phyloP scores from a whole-genome alignment of 495 filamentous ascomycete genomes.

The Trichocladium uniseriatum region DNA sequence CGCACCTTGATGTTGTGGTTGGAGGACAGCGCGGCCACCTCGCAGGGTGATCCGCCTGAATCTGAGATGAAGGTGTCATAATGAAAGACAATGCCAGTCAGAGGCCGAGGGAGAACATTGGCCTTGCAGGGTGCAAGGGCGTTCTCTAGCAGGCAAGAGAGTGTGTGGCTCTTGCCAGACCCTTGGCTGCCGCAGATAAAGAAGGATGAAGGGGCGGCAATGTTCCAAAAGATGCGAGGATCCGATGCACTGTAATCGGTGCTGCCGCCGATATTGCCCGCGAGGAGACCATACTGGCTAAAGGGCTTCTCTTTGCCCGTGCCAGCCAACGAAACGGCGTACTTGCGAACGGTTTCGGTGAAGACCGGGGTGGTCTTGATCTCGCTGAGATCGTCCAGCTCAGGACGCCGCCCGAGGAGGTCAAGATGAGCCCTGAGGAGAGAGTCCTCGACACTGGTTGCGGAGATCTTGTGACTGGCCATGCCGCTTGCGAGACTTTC shows the following conservation, averaged over 20 bases:
- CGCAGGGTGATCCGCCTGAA: constrained; percentile 48
- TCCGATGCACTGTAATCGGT: constrained; percentile 25
- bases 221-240: constrained; percentile 54
- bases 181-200: constrained; percentile 76
- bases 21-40: constrained; percentile 58
- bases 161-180: constrained; percentile 65
- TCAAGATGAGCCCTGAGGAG: constrained; percentile 7
- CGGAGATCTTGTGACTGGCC: background rate
- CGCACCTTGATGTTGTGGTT: constrained; percentile 44
- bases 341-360: constrained; percentile 28
- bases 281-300: constrained; percentile 36
- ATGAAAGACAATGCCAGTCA: constrained; percentile 60
- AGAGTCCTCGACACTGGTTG: constrained; percentile 3
- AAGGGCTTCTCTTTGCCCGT: constrained; percentile 12
- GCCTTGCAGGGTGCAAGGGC: constrained; percentile 39
- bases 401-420: constrained; percentile 14
- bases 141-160: constrained; percentile 62
- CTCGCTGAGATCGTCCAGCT: constrained; percentile 25
- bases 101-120: constrained; percentile 36
- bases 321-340: constrained; percentile 9
- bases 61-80: constrained; percentile 54
- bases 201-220: constrained; percentile 53
- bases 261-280: constrained; percentile 18
- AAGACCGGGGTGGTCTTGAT: constrained; percentile 31
- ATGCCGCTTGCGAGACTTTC: background rate